Conservation (phyloP, 805 yeast genomes). For the Saturnispora diversa region DNA sequence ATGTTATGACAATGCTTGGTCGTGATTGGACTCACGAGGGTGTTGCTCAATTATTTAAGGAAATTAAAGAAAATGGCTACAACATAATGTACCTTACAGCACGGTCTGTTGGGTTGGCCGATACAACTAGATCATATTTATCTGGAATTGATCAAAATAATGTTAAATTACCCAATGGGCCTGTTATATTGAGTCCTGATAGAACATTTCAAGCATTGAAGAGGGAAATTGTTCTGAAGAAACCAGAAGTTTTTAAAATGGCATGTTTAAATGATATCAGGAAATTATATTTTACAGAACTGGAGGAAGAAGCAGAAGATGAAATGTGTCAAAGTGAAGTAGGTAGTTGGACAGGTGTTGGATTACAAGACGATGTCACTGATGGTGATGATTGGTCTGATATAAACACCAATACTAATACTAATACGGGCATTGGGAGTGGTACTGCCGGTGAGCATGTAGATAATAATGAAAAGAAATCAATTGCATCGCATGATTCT, state of each 20-base stretch:
- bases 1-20: constrained; percentile 86
- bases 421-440: neutral
- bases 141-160: constrained; percentile 73
- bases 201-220: constrained; percentile 90
- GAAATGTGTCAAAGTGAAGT: constrained; percentile 1
- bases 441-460: neutral
- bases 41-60: constrained; percentile 86
- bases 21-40: constrained; percentile 98
- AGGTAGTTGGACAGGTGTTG: constrained; percentile 6
- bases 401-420: constrained; percentile 15
- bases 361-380: neutral
- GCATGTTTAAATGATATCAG: constrained; percentile 87
- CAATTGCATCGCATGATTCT: neutral
- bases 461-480: neutral
- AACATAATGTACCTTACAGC: constrained; percentile 92
- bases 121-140: constrained; percentile 77
- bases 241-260: constrained; percentile 98
- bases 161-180: constrained; percentile 71
- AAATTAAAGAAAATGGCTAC: constrained; percentile 80
- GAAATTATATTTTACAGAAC: constrained; percentile 42
- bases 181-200: constrained; percentile 92
- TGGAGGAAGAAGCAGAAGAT: constrained; percentile 6
- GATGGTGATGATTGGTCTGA: constrained; percentile 17
- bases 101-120: constrained; percentile 92
- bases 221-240: constrained; percentile 86